Conservation (phyloP, 192 early-diverging fungal species). For the Coemansia sp. region DNA sequence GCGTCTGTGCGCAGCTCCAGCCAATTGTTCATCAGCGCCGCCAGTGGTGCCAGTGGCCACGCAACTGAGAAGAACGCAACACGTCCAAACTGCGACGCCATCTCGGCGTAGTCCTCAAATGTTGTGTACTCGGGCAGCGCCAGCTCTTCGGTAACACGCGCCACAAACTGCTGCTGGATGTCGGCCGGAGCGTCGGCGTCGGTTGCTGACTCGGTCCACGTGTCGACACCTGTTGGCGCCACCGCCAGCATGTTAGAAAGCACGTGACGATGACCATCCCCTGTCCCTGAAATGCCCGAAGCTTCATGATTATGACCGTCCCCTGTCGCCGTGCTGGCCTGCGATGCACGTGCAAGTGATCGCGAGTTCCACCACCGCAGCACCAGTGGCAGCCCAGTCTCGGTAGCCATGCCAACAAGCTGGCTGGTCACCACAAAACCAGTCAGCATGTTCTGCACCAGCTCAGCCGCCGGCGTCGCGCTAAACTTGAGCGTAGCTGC, state of each 20-base stretch:
- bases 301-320: not conserved
- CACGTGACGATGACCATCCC: not conserved
- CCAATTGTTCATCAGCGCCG: constrained; percentile 86
- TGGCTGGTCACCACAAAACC: constrained; percentile 86
- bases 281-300: not conserved
- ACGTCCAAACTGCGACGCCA: constrained; percentile 91
- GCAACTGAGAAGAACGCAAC: constrained; percentile 80
- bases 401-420: constrained; percentile 69
- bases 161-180: constrained; percentile 39
- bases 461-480: constrained; percentile 39
- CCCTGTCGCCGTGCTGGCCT: not conserved
- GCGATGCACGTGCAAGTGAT: constrained; percentile 2
- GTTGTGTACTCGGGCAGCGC: constrained; percentile 75
- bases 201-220: constrained; percentile 18
- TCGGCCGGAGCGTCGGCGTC: constrained; percentile 11
- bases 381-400: constrained; percentile 72
- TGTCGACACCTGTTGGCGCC: constrained; percentile 17
- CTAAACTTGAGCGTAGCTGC: constrained; percentile 30
- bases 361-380: constrained; percentile 49
- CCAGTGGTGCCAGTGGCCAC: constrained; percentile 83
- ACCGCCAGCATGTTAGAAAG: constrained; percentile 9
- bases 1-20: constrained; percentile 89
- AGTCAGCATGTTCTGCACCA: constrained; percentile 57
- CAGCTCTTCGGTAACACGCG: constrained; percentile 38
- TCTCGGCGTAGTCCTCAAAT: constrained; percentile 88